Evolutionary conservation across 176 grass and related monocot species (phyloP).

Genomic region (bread wheat (Triticum aestivum)): IWGSC_CS_RefSeq_v2.1 NC_057810.1:4501923-4502422

Average conservation of each 20-base stretch:
- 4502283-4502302: too few species aligned
- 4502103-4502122: constrained; percentile 91
- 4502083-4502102: constrained; percentile 85
- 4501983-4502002: constrained; percentile 46
- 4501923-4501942: constrained; percentile 44
- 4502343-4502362: too few species aligned
- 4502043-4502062: constrained; percentile 89
- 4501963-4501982: constrained; percentile 23
- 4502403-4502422: too few species aligned
- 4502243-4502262: constrained; percentile 87
- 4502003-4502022: not conserved
- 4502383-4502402: too few species aligned
- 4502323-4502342: too few species aligned
- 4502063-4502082: constrained; percentile 90
- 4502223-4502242: constrained; percentile 79
- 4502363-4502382: too few species aligned
- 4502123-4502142: constrained; percentile 89
- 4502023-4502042: constrained; percentile 31
- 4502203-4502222: constrained; percentile 51
- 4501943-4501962: constrained; percentile 65
- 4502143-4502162: constrained; percentile 81
- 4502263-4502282: constrained; percentile 79
- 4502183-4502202: constrained; percentile 39
- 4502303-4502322: too few species aligned
- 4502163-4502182: constrained; percentile 32